Conservation (phyloP, 2,329 filamentous ascomycete genomes). For the Diaporthe ilicicola region DNA sequence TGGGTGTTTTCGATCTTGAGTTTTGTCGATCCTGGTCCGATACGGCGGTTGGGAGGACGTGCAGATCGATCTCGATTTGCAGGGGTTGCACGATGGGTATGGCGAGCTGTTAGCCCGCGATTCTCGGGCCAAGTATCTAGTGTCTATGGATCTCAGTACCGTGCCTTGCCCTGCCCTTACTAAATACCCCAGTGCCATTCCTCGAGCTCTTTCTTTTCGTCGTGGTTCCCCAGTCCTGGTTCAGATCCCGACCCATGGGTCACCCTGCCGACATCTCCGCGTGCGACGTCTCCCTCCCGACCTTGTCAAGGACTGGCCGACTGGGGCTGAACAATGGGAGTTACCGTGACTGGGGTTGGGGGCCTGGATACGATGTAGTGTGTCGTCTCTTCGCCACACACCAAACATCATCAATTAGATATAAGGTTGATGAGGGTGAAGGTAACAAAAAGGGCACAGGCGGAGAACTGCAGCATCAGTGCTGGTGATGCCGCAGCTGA, state of each 20-base stretch:
- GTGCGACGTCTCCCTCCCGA: too few relatives aligned
- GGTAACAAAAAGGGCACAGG: too few relatives aligned
- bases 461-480: background rate
- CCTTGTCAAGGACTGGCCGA: too few relatives aligned
- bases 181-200: too few relatives aligned
- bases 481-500: background rate
- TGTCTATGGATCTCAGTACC: too few relatives aligned
- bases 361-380: too few relatives aligned
- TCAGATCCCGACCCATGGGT: too few relatives aligned
- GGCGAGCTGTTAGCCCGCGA: background rate
- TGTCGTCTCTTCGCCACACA: background rate
- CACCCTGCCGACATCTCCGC: too few relatives aligned
- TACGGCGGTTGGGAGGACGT: slow-evolving; percentile 1
- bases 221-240: too few relatives aligned
- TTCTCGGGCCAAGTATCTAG: background rate
- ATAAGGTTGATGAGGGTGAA: too few relatives aligned
- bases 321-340: background rate
- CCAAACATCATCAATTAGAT: background rate
- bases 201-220: background rate
- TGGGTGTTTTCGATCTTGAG: slow-evolving; percentile 17
- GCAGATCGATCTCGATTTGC: slow-evolving; percentile 28
- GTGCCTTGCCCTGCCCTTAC: background rate
- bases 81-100: background rate
- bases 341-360: too few relatives aligned
- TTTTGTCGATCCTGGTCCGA: slow-evolving; percentile 24